Conservation (phyloP, 306 rosid genomes). For the Sindora glabra region DNA sequence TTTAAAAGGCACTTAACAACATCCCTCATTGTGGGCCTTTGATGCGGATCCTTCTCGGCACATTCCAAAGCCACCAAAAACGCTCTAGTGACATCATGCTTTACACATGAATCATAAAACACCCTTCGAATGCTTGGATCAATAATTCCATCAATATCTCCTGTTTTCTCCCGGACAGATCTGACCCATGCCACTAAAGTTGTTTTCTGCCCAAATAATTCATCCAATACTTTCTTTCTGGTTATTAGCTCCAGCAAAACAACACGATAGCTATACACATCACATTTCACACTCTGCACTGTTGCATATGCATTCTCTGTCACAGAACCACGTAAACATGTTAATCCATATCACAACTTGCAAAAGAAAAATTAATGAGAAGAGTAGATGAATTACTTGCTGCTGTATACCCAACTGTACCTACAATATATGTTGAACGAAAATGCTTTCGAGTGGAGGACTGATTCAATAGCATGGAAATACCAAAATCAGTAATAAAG, state of each 20-base stretch:
- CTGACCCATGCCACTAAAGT: slow-evolving; percentile 48
- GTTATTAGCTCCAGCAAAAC: slow-evolving; percentile 74
- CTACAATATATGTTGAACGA: slow-evolving; percentile 41
- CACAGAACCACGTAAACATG: background rate
- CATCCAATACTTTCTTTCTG: slow-evolving; percentile 52
- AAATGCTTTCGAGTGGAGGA: slow-evolving; percentile 29
- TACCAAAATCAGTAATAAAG: slow-evolving; percentile 71
- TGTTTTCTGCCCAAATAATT: slow-evolving; percentile 35
- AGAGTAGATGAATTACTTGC: slow-evolving; percentile 44
- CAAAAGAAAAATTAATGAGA: background rate
- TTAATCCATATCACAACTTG: background rate
- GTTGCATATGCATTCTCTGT: slow-evolving; percentile 62
- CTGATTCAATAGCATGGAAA: slow-evolving; percentile 73
- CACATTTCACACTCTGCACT: slow-evolving; percentile 40
- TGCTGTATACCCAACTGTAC: slow-evolving; percentile 78
- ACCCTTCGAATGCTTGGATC: slow-evolving; percentile 52
- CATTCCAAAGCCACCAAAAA: slow-evolving; percentile 55
- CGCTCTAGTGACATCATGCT: slow-evolving; percentile 37
- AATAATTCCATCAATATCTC: slow-evolving; percentile 36
- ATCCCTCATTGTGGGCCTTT: slow-evolving; percentile 57
- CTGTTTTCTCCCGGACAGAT: slow-evolving; percentile 34
- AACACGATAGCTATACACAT: slow-evolving; percentile 72
- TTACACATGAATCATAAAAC: slow-evolving; percentile 23
- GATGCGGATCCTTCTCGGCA: slow-evolving; percentile 46
- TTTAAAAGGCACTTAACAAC: slow-evolving; percentile 34